Evolutionary conservation across 306 rosid genomes (phyloP).

Genomic region (Sechiopsis laciniata): DNA sequence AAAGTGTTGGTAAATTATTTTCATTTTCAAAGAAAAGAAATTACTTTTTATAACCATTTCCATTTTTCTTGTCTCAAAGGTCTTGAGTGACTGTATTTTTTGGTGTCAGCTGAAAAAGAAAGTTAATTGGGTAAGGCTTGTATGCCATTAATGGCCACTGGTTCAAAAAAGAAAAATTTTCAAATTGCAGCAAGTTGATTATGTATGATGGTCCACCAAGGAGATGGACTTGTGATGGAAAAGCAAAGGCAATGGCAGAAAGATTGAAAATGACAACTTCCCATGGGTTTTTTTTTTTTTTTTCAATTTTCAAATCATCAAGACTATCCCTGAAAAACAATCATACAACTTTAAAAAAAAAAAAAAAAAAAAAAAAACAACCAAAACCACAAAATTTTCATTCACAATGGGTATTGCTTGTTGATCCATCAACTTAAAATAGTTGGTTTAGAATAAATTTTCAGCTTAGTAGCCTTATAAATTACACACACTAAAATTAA

Average conservation of each 20-base stretch:
- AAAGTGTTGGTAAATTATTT: too few relatives aligned
- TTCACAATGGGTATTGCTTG: too few relatives aligned
- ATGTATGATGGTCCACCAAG: slow-evolving; percentile 1
- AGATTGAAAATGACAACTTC: slow-evolving; percentile 15
- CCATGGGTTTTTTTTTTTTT: background rate
- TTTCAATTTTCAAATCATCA: slow-evolving; percentile 1
- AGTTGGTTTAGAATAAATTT: too few relatives aligned
- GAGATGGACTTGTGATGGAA: slow-evolving; percentile 17
- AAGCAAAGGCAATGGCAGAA: slow-evolving; percentile 4
- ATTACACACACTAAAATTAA: too few relatives aligned
- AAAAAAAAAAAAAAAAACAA: background rate
- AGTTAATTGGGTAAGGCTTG: background rate
- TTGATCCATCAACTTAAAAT: too few relatives aligned
- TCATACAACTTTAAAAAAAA: too few relatives aligned
- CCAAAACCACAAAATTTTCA: background rate
- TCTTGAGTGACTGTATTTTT: background rate
- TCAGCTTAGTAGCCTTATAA: too few relatives aligned
- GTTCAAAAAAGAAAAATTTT: background rate
- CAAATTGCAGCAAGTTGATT: slow-evolving; percentile 9
- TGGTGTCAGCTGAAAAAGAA: background rate
- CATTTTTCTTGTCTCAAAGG: too few relatives aligned
- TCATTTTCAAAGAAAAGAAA: too few relatives aligned
- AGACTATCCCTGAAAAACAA: background rate
- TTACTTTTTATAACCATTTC: too few relatives aligned
- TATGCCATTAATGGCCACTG: background rate